A percentile compares a stretch with the other conserved stretches of the same genome.
Evolutionary conservation across 768 basidiomycete genomes (phyloP).

Genomic region (Multifurca ochricompacta): DNA sequence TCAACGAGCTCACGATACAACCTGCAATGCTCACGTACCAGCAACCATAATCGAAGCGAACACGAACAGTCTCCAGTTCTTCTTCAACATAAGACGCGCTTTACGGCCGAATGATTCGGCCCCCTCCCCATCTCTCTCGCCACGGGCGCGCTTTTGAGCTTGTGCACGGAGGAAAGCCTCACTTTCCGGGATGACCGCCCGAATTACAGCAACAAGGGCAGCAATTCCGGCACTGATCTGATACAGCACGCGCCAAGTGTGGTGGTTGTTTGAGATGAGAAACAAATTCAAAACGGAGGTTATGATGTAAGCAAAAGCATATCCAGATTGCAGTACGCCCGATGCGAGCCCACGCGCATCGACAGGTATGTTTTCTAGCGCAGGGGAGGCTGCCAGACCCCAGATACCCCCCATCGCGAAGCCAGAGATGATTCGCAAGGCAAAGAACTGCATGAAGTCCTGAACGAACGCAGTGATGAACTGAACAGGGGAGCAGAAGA

Average conservation of each 20-base stretch:
- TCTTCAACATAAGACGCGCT: slow-evolving; percentile 64
- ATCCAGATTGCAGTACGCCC: slow-evolving; percentile 84
- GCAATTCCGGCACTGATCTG: slow-evolving; percentile 74
- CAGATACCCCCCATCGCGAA: slow-evolving; percentile 86
- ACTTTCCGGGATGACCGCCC: slow-evolving; percentile 72
- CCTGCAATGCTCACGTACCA: slow-evolving; percentile 22
- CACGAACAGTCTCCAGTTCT: slow-evolving; percentile 74
- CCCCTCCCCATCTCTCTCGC: slow-evolving; percentile 37
- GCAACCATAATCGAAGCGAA: slow-evolving; percentile 82
- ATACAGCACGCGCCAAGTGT: slow-evolving; percentile 68
- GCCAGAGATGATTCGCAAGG: slow-evolving; percentile 73
- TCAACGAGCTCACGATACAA: background rate
- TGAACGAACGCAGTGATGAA: slow-evolving; percentile 74
- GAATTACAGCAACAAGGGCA: slow-evolving; percentile 56
- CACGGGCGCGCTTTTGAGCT: slow-evolving; percentile 38
- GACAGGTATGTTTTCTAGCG: slow-evolving; percentile 82
- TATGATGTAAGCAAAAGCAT: slow-evolving; percentile 80
- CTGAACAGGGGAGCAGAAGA: slow-evolving; percentile 66
- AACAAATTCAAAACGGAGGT: slow-evolving; percentile 75
- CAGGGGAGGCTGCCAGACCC: slow-evolving; percentile 73
- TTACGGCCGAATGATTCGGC: slow-evolving; percentile 65
- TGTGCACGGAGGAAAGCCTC: slow-evolving; percentile 60
- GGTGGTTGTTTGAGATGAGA: slow-evolving; percentile 34
- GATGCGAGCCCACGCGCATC: slow-evolving; percentile 80
- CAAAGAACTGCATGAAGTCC: slow-evolving; percentile 72